Base-by-base conservation (phyloP, 352 stramenopile species). In the Pythium coloratum region DNA sequence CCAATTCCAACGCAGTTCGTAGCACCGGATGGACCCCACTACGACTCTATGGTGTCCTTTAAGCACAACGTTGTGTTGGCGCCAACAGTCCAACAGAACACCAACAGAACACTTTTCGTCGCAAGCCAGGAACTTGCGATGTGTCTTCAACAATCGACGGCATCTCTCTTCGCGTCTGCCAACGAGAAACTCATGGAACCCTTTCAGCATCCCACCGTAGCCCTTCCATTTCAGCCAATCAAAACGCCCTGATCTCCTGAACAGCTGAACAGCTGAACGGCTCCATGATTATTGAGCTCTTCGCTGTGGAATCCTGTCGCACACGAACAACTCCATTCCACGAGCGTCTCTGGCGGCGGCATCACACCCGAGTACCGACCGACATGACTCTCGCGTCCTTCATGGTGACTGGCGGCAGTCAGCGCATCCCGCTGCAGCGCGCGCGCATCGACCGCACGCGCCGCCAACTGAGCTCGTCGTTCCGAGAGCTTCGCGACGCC, bases 341-440 rank as follows among this genome's bases (percentile, higher is more conserved):
- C 46, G 24, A 30, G 18, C 10, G 18, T 44, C 38, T 44, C 38
- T 14, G 38, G 7, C 34, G 34, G 34, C 10, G 38, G 38, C 38
- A 18, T 14, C 20, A 24, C 20, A 24, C 20, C 20, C 20, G 38
- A 2, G 7, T 40, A 1, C 7, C 7, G 13, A 1, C 7, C 7
- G 13, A 44, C 10, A 53, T 53, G 46, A 30, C 46, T 12, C n/a
- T 30, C 20, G 46, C n/a, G 6, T 53, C 46, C n/a, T 28, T 26
- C n/a, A 53, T 26, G n/a, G 51, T 9, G 13, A 12, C 16, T 10
- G 44, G 18, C 16, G 44, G n/a, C 46, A 53, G 18, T 20, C 46
- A 53, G 46, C 46, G 62, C 30, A 59, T 69, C 34, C 54, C 62
- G 26, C 46, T 69, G 9, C 30, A 63, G 33, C 62, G 62, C 32